Evolutionary conservation across 305 asterid genomes (phyloP).

Genomic region (Plantago coronopus): DNA sequence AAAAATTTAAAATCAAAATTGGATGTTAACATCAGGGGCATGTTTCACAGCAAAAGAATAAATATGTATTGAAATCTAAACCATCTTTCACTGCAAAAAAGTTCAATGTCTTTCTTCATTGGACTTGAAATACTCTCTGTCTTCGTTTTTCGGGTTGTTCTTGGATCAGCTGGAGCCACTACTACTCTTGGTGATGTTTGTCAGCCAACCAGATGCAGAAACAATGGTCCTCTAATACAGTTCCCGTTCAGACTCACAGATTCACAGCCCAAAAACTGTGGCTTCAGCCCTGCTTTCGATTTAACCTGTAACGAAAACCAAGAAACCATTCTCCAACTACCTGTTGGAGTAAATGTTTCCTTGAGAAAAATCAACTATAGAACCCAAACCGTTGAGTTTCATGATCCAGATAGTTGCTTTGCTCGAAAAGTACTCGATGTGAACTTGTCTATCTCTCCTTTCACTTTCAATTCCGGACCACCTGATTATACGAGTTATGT

Average conservation of each 20-base stretch:
- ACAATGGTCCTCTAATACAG: constrained; percentile 21
- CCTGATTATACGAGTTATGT: too few relatives aligned
- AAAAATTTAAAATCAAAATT: too few relatives aligned
- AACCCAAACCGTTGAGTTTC: constrained; percentile 16
- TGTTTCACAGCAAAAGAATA: too few relatives aligned
- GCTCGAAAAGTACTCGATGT: constrained; percentile 4
- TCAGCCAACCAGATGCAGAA: constrained; percentile 20
- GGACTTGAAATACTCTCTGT: not conserved
- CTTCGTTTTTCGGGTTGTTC: constrained; percentile 5
- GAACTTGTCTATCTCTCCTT: constrained; percentile 17
- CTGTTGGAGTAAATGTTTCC: constrained; percentile 12
- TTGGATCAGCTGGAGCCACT: constrained; percentile 3
- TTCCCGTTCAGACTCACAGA: constrained; percentile 23
- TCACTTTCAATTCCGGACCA: too few relatives aligned
- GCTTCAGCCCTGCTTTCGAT: constrained; percentile 30
- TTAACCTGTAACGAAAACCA: constrained; percentile 22
- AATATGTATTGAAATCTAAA: too few relatives aligned
- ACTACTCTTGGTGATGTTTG: constrained; percentile 4
- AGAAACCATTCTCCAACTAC: constrained; percentile 23
- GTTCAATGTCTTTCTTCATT: not conserved
- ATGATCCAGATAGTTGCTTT: constrained; percentile 24
- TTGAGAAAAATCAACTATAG: constrained; percentile 22
- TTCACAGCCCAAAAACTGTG: constrained; percentile 22
- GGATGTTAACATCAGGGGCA: too few relatives aligned
- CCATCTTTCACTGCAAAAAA: not conserved